phyloP scores from a whole-genome alignment of 257 asterid genomes.

The Primulina huaijiensis region DNA sequence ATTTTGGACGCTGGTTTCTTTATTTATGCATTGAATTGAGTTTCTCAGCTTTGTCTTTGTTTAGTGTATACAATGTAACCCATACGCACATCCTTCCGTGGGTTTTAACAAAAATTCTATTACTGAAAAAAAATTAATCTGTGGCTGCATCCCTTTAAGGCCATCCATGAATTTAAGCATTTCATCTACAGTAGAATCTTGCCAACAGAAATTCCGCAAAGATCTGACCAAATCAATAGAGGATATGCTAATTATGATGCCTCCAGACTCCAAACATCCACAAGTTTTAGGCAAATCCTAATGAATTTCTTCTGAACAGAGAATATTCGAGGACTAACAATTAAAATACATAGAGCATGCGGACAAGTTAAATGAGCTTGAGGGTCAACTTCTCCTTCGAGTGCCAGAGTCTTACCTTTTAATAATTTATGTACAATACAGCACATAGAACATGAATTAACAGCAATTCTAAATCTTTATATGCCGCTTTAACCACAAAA shows the following conservation, averaged over 20 bases:
- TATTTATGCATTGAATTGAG: background rate
- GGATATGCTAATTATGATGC: background rate
- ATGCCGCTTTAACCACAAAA: background rate
- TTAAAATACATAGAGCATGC: background rate
- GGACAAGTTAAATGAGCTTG: background rate
- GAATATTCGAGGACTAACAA: background rate
- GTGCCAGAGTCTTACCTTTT: background rate
- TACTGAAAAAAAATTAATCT: background rate
- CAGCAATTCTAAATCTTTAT: conserved; percentile 5
- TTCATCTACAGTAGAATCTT: background rate
- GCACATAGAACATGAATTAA: background rate
- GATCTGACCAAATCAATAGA: background rate
- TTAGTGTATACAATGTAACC: too few species aligned
- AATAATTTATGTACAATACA: background rate
- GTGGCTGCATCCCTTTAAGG: background rate
- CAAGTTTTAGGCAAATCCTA: background rate
- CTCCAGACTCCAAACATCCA: background rate
- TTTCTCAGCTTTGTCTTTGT: background rate
- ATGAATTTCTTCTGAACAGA: background rate
- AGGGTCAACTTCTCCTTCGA: background rate
- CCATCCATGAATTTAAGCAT: background rate
- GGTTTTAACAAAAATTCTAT: too few species aligned
- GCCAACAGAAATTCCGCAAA: background rate
- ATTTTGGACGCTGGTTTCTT: too few species aligned
- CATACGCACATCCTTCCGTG: too few species aligned